A percentile compares a stretch with the other conserved stretches of the same genome.
Evolutionary conservation across 352 stramenopile species (phyloP).

Genomic region (Globisporangium splendens): DNA sequence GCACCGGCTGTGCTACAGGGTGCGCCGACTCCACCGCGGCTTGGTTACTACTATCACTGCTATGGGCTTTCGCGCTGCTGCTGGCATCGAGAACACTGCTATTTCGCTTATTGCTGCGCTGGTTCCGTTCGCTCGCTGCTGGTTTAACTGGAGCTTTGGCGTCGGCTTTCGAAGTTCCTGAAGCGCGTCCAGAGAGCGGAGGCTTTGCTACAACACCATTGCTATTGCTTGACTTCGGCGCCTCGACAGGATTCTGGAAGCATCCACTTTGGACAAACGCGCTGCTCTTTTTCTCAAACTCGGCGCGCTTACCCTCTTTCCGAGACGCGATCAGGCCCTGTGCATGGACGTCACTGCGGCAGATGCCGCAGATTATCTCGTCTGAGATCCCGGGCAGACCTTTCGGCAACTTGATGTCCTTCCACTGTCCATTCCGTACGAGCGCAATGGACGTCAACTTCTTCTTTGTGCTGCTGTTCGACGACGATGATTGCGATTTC

Average conservation of each 20-base stretch:
- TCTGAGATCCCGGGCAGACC: slow-evolving; percentile 45
- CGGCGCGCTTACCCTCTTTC: slow-evolving; percentile 42
- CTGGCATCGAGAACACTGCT: neutral
- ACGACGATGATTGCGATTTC: slow-evolving; percentile 16
- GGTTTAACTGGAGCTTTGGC: slow-evolving; percentile 6
- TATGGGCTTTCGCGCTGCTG: neutral
- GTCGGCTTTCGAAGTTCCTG: slow-evolving; percentile 3
- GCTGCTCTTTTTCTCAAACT: slow-evolving; percentile 60
- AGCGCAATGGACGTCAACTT: slow-evolving; percentile 48
- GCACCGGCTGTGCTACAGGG: slow-evolving; percentile 15
- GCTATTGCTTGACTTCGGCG: slow-evolving; percentile 2
- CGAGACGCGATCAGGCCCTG: slow-evolving; percentile 47
- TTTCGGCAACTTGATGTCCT: slow-evolving; percentile 52
- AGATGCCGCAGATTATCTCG: slow-evolving; percentile 56
- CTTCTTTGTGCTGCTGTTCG: slow-evolving; percentile 38
- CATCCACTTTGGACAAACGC: slow-evolving; percentile 58
- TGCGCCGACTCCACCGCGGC: slow-evolving; percentile 11
- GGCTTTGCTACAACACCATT: neutral
- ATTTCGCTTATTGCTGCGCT: slow-evolving; percentile 7
- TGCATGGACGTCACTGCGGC: slow-evolving; percentile 42
- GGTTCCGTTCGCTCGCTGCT: slow-evolving; percentile 5
- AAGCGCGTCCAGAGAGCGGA: neutral
- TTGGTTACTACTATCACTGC: neutral
- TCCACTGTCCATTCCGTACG: slow-evolving; percentile 53
- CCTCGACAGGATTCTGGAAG: slow-evolving; percentile 47